These are phyloP conservation scores for Climacium dendroides DNA, from an alignment of 225 moss, liverwort and hornwort genomes.

Conservation along the genomic window DNA sequence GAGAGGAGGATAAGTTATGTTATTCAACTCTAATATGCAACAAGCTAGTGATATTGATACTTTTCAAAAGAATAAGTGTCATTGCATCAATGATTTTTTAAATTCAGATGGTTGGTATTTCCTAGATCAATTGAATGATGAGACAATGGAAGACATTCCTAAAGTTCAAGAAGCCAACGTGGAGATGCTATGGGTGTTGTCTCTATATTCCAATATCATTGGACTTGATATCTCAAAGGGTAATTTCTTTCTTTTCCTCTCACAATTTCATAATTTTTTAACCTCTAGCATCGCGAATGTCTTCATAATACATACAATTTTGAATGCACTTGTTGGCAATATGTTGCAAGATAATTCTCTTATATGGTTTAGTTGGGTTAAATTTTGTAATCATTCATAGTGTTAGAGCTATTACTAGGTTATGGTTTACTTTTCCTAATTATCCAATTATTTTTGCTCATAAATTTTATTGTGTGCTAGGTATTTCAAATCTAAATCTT, in stretches of 20 bases:
- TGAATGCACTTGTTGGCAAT: too few relatives aligned
- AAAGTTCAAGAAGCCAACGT: too few relatives aligned
- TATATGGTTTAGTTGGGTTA: not conserved
- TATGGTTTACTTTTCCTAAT: not conserved
- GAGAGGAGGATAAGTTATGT: too few relatives aligned
- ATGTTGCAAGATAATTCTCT: not conserved
- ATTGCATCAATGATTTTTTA: too few relatives aligned
- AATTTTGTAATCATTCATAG: rapidly evolving
- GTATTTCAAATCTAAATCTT: not conserved
- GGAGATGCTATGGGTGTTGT: too few relatives aligned
- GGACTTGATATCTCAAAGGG: too few relatives aligned
- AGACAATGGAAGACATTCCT: too few relatives aligned
- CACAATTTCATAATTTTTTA: rapidly evolving
- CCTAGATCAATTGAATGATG: too few relatives aligned
- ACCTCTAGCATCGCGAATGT: rapidly evolving
- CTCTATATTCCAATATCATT: not conserved
- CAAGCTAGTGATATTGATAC: too few relatives aligned
- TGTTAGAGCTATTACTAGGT: not conserved
- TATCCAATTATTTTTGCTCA: not conserved
- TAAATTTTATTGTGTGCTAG: not conserved
- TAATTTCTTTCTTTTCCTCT: not conserved
- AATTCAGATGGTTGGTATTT: too few relatives aligned
- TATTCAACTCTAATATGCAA: too few relatives aligned
- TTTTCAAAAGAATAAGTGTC: too few relatives aligned
- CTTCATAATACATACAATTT: not conserved